phyloP scores from a whole-genome alignment of 345 rosid genomes.

The Kandelia obovata region DNA sequence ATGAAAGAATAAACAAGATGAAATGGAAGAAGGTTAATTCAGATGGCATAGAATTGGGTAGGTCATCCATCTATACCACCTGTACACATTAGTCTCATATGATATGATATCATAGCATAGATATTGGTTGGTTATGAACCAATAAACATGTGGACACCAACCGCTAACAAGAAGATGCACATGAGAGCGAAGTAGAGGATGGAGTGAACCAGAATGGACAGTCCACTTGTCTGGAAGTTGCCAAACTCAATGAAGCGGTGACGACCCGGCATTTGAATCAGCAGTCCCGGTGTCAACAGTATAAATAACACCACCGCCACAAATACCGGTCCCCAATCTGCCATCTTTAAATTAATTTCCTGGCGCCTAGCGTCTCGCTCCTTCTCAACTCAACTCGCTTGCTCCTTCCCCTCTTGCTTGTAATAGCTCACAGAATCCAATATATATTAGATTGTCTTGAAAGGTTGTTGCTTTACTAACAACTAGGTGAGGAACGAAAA shows the following conservation, averaged over 20 bases:
- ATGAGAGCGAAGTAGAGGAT: constrained; percentile 69
- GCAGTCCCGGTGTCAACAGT: constrained; percentile 76
- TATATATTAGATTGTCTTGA: too few relatives aligned
- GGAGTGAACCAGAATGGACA: constrained; percentile 74
- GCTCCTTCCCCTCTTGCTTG: background rate
- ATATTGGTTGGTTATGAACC: constrained; percentile 26
- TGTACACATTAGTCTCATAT: too few relatives aligned
- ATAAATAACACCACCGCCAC: constrained; percentile 80
- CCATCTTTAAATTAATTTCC: constrained; percentile 28
- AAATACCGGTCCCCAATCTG: constrained; percentile 96
- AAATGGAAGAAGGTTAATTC: too few relatives aligned
- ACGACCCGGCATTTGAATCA: constrained; percentile 73
- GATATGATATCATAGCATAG: too few relatives aligned
- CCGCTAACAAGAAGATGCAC: constrained; percentile 80
- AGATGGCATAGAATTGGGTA: too few relatives aligned
- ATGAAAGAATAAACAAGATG: too few relatives aligned
- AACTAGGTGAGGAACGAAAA: too few relatives aligned
- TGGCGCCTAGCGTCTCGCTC: background rate
- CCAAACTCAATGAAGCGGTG: constrained; percentile 61
- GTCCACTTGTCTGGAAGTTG: constrained; percentile 84
- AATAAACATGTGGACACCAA: constrained; percentile 73
- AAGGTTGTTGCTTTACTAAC: too few relatives aligned
- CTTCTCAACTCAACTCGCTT: background rate
- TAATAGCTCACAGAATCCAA: background rate
- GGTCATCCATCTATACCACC: too few relatives aligned